Conservation (phyloP, 169 alveolate genomes). For the Cryptosporidium sp. region DNA sequence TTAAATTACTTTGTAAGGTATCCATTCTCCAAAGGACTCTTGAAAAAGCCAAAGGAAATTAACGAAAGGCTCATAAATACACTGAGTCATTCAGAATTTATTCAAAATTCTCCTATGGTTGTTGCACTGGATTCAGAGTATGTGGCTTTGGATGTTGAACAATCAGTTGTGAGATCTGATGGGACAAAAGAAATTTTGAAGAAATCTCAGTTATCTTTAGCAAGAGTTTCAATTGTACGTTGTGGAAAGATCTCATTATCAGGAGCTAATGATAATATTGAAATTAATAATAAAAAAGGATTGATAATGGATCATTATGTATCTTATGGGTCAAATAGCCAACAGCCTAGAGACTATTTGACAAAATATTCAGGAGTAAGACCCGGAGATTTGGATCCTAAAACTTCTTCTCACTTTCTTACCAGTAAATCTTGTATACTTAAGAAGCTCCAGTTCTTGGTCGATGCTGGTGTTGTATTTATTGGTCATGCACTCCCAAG, state of each 20-base stretch:
- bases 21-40: constrained; percentile 28
- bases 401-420: constrained; percentile 82
- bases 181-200: constrained; percentile 76
- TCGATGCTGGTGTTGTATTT: constrained; percentile 81
- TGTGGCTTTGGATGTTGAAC: constrained; percentile 78
- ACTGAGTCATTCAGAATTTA: constrained; percentile 5
- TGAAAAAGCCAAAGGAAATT: not conserved
- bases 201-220: constrained; percentile 74
- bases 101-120: constrained; percentile 37
- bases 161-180: constrained; percentile 75
- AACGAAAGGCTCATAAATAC: not conserved
- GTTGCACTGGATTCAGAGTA: constrained; percentile 80
- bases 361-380: constrained; percentile 86
- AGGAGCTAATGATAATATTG: constrained; percentile 1
- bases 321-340: constrained; percentile 75
- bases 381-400: constrained; percentile 85
- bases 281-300: constrained; percentile 2
- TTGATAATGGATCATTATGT: constrained; percentile 84
- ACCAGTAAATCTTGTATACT: constrained; percentile 81
- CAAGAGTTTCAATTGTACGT: constrained; percentile 72
- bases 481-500: constrained; percentile 86
- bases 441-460: constrained; percentile 82
- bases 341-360: constrained; percentile 84
- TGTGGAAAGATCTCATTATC: constrained; percentile 16
- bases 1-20: constrained; percentile 31